These are phyloP conservation scores for Astrothelium subdiscretum DNA, from an alignment of 495 filamentous ascomycete genomes.

Conservation along the genomic window DNA sequence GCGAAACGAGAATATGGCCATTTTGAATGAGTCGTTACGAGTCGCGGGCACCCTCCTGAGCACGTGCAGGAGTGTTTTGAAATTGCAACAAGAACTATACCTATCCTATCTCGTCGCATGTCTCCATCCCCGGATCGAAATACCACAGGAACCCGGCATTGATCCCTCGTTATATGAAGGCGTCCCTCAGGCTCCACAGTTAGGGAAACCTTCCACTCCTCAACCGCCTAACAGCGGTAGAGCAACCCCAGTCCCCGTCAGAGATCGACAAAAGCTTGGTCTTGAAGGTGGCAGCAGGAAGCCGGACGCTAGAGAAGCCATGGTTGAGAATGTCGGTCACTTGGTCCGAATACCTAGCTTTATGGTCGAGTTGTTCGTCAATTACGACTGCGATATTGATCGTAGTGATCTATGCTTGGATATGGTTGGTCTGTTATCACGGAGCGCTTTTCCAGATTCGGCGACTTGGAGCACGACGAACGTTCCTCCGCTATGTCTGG, in stretches of 20 bases:
- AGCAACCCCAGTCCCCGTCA: slow-evolving; percentile 84
- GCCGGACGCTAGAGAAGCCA: slow-evolving; percentile 90
- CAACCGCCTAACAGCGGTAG: slow-evolving; percentile 69
- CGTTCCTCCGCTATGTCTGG: slow-evolving; percentile 87
- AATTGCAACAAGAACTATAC: slow-evolving; percentile 94
- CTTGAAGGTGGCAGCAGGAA: slow-evolving; percentile 86
- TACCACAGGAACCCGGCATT: slow-evolving; percentile 81
- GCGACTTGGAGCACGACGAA: slow-evolving; percentile 99
- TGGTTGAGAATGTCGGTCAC: slow-evolving; percentile 93
- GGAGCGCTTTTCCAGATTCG: slow-evolving; percentile 93
- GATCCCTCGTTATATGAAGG: slow-evolving; percentile 87
- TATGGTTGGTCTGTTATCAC: slow-evolving; percentile 79
- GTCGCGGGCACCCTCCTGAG: slow-evolving; percentile 84
- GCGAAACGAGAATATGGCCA: slow-evolving; percentile 86
- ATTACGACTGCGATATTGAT: slow-evolving; percentile 95
- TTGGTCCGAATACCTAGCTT: slow-evolving; percentile 85
- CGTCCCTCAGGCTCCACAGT: slow-evolving; percentile 79
- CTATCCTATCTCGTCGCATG: slow-evolving; percentile 90
- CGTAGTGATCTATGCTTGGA: slow-evolving; percentile 89
- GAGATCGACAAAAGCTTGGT: slow-evolving; percentile 85
- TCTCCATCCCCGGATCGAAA: slow-evolving; percentile 82
- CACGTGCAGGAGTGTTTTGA: slow-evolving; percentile 84
- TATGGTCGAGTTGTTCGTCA: slow-evolving; percentile 90
- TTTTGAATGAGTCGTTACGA: slow-evolving; percentile 81
- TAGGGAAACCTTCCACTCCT: slow-evolving; percentile 71